Base-by-base conservation (phyloP, 345 rosid genomes). In the Pseudoturritis turrita region DNA sequence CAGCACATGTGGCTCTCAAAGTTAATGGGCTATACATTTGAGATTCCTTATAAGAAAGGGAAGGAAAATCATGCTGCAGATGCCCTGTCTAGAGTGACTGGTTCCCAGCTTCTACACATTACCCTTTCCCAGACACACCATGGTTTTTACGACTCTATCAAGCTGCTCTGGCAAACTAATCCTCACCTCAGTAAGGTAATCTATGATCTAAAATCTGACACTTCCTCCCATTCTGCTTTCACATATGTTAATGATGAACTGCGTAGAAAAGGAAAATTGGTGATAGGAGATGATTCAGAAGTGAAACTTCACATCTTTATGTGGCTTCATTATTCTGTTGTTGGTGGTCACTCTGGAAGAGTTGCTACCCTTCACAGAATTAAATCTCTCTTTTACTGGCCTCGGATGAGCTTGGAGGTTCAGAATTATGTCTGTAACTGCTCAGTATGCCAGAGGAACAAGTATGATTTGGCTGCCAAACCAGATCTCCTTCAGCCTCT, bases 141-240 rank as follows among this genome's bases (percentile, higher is more conserved):
- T 1, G 29, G 29, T 0, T 22, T 49, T 10, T 49, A 21, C 4
- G 54, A 49, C 3, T 22, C 54, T 2, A 1, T 49, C 1, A 11
- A 21, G 7, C 7, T 22, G 5, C 3, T 49, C 1, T 49, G 54
- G 15, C 6, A 23, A 4, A 10, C 7, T 1, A 29, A 49, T 11
- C 13, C 14, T 0, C n/a, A 22, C 0, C 8, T 49, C 7, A n/a
- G 8, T 3, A 49, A 49, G 14, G 6, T 49, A 0, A 12, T 22
- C 0, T 0, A 1, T 1, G 54, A 49, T 4, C 7, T 49, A 0
- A 5, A 10, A 0, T 0, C 0, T 3, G 8, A 49, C 3, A 6
- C 29, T 1, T 3, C 14, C 0, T 45, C 51, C 5, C 54, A 49
- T 1, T 28, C 54, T 0, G 2, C 28, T 4, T 49, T 9, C 15